These are phyloP conservation scores for Polyporus arcularius DNA, from an alignment of 768 basidiomycete genomes.

Conservation along the genomic window DNA sequence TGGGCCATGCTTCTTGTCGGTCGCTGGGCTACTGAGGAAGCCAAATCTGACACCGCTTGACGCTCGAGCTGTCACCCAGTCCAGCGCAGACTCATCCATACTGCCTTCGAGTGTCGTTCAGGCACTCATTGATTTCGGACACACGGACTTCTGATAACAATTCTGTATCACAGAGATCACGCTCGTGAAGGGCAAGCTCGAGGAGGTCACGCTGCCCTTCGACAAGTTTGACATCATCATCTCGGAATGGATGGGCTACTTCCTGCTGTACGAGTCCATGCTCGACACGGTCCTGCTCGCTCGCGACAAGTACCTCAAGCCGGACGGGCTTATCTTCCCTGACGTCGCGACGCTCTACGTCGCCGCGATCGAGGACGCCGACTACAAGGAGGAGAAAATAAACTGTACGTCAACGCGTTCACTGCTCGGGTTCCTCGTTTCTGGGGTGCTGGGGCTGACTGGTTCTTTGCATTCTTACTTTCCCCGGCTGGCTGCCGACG, in stretches of 20 bases:
- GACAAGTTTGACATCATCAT: conserved; percentile 97
- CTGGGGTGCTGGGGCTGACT: background rate
- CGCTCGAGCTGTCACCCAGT: background rate
- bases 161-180: conserved; percentile 66
- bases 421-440: background rate
- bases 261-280: conserved; percentile 99
- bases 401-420: conserved; percentile 69
- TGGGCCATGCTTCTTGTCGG: too few species aligned
- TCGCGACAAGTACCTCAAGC: conserved; percentile 94
- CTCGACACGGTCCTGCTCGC: conserved; percentile 97
- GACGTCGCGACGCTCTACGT: conserved; percentile 91
- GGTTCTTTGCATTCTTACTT: background rate
- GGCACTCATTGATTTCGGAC: too few species aligned
- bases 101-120: too few species aligned
- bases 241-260: conserved; percentile 99
- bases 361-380: conserved; percentile 98
- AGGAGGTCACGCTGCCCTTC: conserved; percentile 87
- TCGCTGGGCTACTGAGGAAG: background rate
- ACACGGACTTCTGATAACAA: too few species aligned
- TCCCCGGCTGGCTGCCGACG: too few species aligned
- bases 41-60: background rate
- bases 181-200: conserved; percentile 96
- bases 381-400: conserved; percentile 99
- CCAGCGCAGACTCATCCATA: too few species aligned
- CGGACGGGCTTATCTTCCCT: conserved; percentile 91